Conservation (phyloP, 2,329 filamentous ascomycete species). For the Fusarium sulawesiense region DNA sequence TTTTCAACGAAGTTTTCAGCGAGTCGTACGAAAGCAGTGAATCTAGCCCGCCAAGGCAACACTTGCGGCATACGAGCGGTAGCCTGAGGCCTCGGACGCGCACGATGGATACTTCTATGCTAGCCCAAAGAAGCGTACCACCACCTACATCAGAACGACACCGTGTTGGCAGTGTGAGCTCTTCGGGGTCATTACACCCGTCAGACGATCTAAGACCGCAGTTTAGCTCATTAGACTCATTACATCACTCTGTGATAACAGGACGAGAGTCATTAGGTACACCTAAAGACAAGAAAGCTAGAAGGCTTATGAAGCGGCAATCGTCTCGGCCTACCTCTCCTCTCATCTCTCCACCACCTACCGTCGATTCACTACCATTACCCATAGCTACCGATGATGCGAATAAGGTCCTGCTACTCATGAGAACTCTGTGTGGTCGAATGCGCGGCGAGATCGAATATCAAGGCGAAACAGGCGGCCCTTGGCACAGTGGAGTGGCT, state of each 20-base stretch:
- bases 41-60: slow-evolving; percentile 53
- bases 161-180: slow-evolving; percentile 77
- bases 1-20: slow-evolving; percentile 68
- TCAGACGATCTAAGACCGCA: slow-evolving; percentile 60
- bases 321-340: slow-evolving; percentile 70
- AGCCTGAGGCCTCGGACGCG: slow-evolving; percentile 65
- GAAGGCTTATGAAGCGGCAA: slow-evolving; percentile 66
- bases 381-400: slow-evolving; percentile 74
- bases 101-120: slow-evolving; percentile 67
- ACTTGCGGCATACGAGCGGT: slow-evolving; percentile 49
- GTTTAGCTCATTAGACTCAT: slow-evolving; percentile 54
- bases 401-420: slow-evolving; percentile 77
- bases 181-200: slow-evolving; percentile 65
- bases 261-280: slow-evolving; percentile 51
- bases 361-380: slow-evolving; percentile 68
- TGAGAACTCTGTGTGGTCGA: slow-evolving; percentile 80
- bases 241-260: slow-evolving; percentile 56
- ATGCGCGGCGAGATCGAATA: slow-evolving; percentile 86
- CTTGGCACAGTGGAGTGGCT: slow-evolving; percentile 78
- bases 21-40: slow-evolving; percentile 61
- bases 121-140: slow-evolving; percentile 57
- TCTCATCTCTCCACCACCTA: slow-evolving; percentile 63
- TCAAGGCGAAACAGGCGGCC: slow-evolving; percentile 67
- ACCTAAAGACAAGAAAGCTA: slow-evolving; percentile 58
- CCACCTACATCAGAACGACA: slow-evolving; percentile 64